Evolutionary conservation across 23 red algal genomes (phyloP), one percentile per base, ranked within the genome.

Genomic region (Gracilaria vermiculophylla): DNA sequence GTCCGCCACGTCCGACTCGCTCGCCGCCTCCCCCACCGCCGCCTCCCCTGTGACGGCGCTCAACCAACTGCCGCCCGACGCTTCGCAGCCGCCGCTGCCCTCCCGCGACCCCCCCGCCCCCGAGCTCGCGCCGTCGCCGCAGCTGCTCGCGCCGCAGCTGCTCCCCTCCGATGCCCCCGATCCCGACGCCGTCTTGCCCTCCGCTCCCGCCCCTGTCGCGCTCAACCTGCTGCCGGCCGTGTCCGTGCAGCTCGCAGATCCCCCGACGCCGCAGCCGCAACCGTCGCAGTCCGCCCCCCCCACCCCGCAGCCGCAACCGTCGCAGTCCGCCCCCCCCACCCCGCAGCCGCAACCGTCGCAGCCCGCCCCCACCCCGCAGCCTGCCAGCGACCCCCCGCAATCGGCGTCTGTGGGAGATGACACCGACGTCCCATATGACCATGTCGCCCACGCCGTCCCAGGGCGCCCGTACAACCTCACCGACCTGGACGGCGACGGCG

Each of bases 401-500:
- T 24, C 23, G 6, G 67, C 67, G 36, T 48, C 36, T 20, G 16
- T 73, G 20, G 67, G 67, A 24, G 67, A 73, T 73, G 67, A 73
- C 47, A 47, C 40, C 40, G 67, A 73, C n/a, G 67, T 73, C 2
- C 67, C 67, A 24, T 92, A 53, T 76, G 88, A 92, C 54, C 88
- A 92, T 76, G 76, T 81, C 24, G 88, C 88, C 20, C 88, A 92
- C 77, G 78, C 77, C 45, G 88, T 92, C 34, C 75, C 88, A 10
- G 77, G 77, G 23, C 76, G 76, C 2, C 57, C 69, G 56, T 82
- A 82, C 48, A 51, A 69, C 28, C 75, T 81, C 34, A 62, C 80
- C 41, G 88, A 92, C 60, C 61, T 82, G 56, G 88, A 80, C 28
- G 88, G 78, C 62, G 77, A 81, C 19, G 88, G 88, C 15, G 62